Base-by-base conservation (phyloP, 441 rosid species). In the Corymbia calophylla region DNA sequence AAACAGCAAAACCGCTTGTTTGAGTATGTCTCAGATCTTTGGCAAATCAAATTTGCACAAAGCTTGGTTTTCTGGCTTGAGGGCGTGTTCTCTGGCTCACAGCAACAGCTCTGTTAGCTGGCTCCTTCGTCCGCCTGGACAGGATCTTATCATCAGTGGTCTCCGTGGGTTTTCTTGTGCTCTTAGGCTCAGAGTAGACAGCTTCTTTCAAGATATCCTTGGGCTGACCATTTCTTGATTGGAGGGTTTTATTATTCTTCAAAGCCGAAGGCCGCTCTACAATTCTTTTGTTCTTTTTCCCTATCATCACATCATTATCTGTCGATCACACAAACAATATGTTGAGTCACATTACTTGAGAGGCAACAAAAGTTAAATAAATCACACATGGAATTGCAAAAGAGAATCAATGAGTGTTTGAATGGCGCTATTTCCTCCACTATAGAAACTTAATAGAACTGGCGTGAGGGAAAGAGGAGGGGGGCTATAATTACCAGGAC, bases 271-370 rank as follows among this genome's bases (percentile, higher is more conserved):
- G 90, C 68, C 88, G 87, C 53, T 70, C 91, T 49, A 89, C 68
- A 87, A 89, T 89, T 12, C 62, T 90, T 88, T 80, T 91, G 93
- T 91, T 93, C 88, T 87, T 94, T 85, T 92, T 91, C 88, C 96
- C 94, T 47, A 95, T 93, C 89, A 93, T 89, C 27, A 93, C 93
- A 92, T 95, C 96, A n/a, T 95, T 95, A 87, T 92, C 97, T 95
- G 86, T 32, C 88, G 21, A 85, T 53, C 87, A 86, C 70, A 86
- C 66, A 55, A 53, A 56, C 56, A 47, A 47, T 89, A 86, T 32
- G 44, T n/a, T 19, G 73, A 60, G 89, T 92, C 39, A 88, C 90
- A 32, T 51, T 55, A 49, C 60, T 88, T 62, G 51, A 44, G 51
- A 77, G 51, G n/a, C 84, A 77, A 77, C 84, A 77, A 77, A 77